phyloP scores from a whole-genome alignment of 495 filamentous ascomycete genomes.

The Penicillium lividum region DNA sequence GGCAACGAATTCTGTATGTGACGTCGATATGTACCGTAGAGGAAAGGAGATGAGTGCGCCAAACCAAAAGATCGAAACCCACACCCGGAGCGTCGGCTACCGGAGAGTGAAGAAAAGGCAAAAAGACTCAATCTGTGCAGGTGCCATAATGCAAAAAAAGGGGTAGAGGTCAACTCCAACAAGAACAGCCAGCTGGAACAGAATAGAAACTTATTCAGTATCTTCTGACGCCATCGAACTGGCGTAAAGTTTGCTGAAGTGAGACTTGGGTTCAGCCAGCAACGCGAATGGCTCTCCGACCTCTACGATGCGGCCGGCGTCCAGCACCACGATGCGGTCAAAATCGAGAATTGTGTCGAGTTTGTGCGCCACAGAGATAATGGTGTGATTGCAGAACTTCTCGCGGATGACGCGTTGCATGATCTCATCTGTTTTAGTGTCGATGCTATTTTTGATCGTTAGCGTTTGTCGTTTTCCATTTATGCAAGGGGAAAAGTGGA shows the following conservation, averaged over 20 bases:
- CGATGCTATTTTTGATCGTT: conserved; percentile 41
- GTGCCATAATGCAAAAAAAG: conserved; percentile 11
- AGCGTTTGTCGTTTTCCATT: neutral
- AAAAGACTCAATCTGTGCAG: conserved; percentile 22
- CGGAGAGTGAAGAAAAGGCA: neutral
- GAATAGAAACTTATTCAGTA: conserved; percentile 13
- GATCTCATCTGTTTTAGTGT: conserved; percentile 55
- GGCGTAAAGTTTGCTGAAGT: conserved; percentile 37
- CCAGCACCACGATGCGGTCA: conserved; percentile 50
- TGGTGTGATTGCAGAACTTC: conserved; percentile 58
- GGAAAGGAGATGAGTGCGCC: conserved; percentile 13
- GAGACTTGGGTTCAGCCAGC: conserved; percentile 31
- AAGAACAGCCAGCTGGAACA: neutral
- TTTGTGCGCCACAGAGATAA: conserved; percentile 63
- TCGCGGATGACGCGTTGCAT: conserved; percentile 61
- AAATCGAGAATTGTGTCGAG: conserved; percentile 60
- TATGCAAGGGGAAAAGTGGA: conserved; percentile 19
- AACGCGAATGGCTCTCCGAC: conserved; percentile 43
- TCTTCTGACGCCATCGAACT: conserved; percentile 29
- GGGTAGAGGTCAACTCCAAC: conserved; percentile 5
- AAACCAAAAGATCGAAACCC: conserved; percentile 4
- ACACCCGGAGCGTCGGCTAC: conserved; percentile 2
- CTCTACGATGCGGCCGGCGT: conserved; percentile 48
- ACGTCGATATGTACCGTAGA: conserved; percentile 30
- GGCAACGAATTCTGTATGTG: conserved; percentile 21